Conservation (phyloP, 495 filamentous ascomycete species). For the Penicillium fimorum region DNA sequence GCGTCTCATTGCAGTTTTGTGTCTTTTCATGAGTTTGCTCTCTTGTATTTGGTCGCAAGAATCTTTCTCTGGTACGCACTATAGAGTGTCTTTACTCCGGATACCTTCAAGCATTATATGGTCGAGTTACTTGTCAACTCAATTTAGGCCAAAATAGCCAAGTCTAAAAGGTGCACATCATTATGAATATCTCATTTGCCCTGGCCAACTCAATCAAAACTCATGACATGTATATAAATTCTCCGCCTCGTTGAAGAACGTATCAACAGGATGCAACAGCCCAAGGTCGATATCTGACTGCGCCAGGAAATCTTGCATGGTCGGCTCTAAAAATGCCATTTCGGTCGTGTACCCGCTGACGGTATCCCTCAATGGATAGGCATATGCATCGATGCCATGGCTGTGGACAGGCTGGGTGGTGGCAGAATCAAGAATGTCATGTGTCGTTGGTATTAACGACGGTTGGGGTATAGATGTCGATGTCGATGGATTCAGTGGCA, state of each 20-base stretch:
- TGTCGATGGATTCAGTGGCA: constrained; percentile 1
- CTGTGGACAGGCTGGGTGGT: background rate
- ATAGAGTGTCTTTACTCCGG: background rate
- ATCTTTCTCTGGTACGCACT: background rate
- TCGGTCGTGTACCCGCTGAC: constrained; percentile 40
- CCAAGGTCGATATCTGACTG: constrained; percentile 46
- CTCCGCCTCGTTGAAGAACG: constrained; percentile 40
- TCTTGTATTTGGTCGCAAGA: background rate
- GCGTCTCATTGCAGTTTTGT: background rate
- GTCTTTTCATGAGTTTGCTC: background rate
- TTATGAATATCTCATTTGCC: background rate
- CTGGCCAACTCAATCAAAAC: constrained; percentile 6
- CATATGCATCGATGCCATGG: constrained; percentile 12
- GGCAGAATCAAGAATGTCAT: constrained; percentile 8
- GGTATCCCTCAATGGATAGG: constrained; percentile 14
- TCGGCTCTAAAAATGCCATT: constrained; percentile 47
- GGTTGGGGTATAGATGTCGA: background rate
- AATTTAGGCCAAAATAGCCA: background rate
- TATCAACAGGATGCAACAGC: constrained; percentile 41
- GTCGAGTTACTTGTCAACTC: background rate
- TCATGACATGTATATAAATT: constrained; percentile 41
- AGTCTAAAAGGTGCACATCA: background rate
- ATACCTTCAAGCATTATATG: background rate
- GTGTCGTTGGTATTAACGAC: constrained; percentile 5
- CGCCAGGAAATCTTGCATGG: constrained; percentile 47